Evolutionary conservation across 2,329 filamentous ascomycete genomes (phyloP).

Genomic region (Ceratocystis harringtonii): DNA sequence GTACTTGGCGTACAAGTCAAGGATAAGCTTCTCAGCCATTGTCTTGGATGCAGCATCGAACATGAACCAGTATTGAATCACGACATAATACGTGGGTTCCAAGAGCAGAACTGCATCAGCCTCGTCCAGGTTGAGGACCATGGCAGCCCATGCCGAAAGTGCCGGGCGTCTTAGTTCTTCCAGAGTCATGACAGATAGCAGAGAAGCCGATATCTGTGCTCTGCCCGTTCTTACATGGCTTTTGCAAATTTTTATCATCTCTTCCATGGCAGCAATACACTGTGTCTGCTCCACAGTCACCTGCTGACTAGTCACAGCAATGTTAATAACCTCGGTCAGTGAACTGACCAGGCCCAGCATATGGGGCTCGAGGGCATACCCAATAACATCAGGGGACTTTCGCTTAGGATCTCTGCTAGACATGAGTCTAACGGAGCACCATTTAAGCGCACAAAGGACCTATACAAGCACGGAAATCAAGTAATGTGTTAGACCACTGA

Average conservation of each 20-base stretch:
- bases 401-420: constrained; percentile 30
- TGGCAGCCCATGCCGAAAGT: constrained; percentile 69
- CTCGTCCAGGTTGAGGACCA: constrained; percentile 59
- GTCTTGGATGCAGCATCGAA: constrained; percentile 48
- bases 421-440: constrained; percentile 30
- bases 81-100: constrained; percentile 78
- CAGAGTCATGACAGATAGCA: constrained; percentile 68
- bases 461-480: neutral
- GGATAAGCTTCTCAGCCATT: constrained; percentile 47
- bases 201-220: constrained; percentile 87
- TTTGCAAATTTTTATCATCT: constrained; percentile 68
- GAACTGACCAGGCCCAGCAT: constrained; percentile 75
- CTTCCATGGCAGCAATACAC: constrained; percentile 69
- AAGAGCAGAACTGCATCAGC: constrained; percentile 68
- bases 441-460: constrained; percentile 28
- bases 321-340: constrained; percentile 66
- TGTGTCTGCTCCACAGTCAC: constrained; percentile 53
- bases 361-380: constrained; percentile 65
- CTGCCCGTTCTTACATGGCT: constrained; percentile 61
- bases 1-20: constrained; percentile 49
- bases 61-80: constrained; percentile 61
- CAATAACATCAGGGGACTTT: constrained; percentile 44
- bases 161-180: constrained; percentile 61
- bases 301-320: constrained; percentile 39
- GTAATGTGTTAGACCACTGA: neutral